These are phyloP conservation scores for Zygoascus meyerae DNA, from an alignment of 1,139 yeast genomes.

Conservation along the genomic window DNA sequence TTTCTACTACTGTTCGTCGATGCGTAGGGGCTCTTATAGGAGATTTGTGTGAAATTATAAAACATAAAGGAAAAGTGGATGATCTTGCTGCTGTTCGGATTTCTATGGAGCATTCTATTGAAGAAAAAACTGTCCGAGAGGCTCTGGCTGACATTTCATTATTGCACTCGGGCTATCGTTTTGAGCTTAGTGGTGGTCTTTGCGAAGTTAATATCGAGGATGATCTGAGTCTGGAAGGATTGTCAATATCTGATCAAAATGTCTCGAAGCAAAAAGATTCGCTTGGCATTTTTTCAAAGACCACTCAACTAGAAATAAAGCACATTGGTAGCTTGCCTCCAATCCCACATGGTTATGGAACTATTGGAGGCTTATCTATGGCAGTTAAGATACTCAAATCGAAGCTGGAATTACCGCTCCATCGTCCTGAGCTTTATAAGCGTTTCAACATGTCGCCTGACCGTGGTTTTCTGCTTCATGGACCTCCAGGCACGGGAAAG, in stretches of 20 bases:
- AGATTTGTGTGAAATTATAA: background rate
- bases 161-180: background rate
- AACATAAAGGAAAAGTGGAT: background rate
- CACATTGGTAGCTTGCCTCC: background rate
- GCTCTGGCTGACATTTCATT: background rate
- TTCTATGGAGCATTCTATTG: background rate
- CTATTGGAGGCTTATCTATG: conserved; percentile 71
- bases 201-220: background rate
- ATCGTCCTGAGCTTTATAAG: conserved; percentile 67
- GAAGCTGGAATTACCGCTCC: conserved; percentile 74
- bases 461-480: conserved; percentile 82
- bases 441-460: conserved; percentile 88
- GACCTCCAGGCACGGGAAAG: conserved; percentile 98
- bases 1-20: background rate
- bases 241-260: background rate
- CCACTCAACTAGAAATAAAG: background rate
- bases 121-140: background rate
- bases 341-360: conserved; percentile 39
- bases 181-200: background rate
- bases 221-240: background rate
- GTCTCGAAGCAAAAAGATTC: background rate
- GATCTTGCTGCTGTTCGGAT: background rate
- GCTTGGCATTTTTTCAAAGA: background rate
- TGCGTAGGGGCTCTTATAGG: background rate
- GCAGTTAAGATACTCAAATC: conserved; percentile 59